Evolutionary conservation across 352 stramenopile species (phyloP), one percentile per base, ranked within the genome.

Genomic region (Pythium brachiatum): DNA sequence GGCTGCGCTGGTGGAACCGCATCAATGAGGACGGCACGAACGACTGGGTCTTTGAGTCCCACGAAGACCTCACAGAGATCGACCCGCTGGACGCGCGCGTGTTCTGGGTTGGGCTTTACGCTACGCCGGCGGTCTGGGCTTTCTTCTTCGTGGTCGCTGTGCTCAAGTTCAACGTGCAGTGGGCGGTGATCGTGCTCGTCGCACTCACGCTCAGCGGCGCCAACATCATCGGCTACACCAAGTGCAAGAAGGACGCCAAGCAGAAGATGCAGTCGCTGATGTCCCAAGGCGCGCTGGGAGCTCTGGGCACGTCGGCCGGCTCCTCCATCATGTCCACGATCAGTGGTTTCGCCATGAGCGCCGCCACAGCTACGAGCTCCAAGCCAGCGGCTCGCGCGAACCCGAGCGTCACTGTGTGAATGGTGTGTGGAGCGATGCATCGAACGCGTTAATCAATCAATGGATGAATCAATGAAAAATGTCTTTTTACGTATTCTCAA

Each of bases 141-240:
- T 73, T 88, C 27, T 76, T 99, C 32, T 80, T 98, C 34, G 74
- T 99, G 48, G 73, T 99, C 34, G 94, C 85, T 11, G 73, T 99
- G 48, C 73, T 99, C 47, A 80, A 98, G 80, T 83, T 98, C 84
- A 83, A 98, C 67, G 78, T 98, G 43, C 83, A 97, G 69, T 99
- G 95, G 88, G 86, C 97, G 2, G 79, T 98, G 23, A 94, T 98
- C 50, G 79, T 97, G 3, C 56, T 94, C n/a, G 91, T 98, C 52
- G 97, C 92, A 34, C 73, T 99, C 21, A 79, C 90, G 16, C 81
- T 99, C 29, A 97, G 78, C 53, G 75, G 64, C 26, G 95, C 96
- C 48, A 99, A 99, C 76, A 98, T 99, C 48, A 97, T 98, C 68
- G 97, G 97, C 27, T 99, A 99, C 83, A 98, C 96, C 59, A 97